Percentiles rank a stretch among this genome's conserved stretches.
These are phyloP conservation scores for Pseudoperonospora humuli DNA, from an alignment of 352 stramenopile genomes.

Conservation along the genomic window DNA sequence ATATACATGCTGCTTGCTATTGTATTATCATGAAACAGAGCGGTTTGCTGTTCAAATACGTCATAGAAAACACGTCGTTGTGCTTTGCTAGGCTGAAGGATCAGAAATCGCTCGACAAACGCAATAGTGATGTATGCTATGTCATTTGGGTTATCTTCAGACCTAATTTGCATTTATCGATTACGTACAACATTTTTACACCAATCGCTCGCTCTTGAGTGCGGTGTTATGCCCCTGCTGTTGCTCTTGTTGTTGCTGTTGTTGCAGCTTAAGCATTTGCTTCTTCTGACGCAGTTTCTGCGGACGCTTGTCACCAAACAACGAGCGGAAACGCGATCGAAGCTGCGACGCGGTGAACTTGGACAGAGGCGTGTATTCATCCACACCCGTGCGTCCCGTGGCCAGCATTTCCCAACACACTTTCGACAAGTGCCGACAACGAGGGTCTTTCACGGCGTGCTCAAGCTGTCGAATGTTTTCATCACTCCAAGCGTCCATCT, in stretches of 20 bases:
- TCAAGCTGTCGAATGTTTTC: slow-evolving; percentile 65
- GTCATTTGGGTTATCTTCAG: too few species aligned
- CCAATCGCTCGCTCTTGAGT: slow-evolving; percentile 26
- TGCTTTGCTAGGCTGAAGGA: too few species aligned
- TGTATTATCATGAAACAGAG: too few species aligned
- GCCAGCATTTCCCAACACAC: slow-evolving; percentile 76
- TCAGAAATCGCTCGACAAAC: too few species aligned
- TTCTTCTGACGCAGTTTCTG: slow-evolving; percentile 64
- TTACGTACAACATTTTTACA: slow-evolving; percentile 22
- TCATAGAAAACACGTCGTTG: too few species aligned
- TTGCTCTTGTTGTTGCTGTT: slow-evolving; percentile 28
- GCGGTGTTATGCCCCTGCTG: slow-evolving; percentile 14
- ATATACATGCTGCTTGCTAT: too few species aligned
- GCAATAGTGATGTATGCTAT: too few species aligned
- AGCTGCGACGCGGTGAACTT: slow-evolving; percentile 75
- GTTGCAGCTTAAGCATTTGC: slow-evolving; percentile 50
- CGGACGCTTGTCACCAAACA: slow-evolving; percentile 71
- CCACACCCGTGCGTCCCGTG: slow-evolving; percentile 55
- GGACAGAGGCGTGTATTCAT: slow-evolving; percentile 57
- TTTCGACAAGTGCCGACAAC: slow-evolving; percentile 64
- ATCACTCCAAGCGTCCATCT: slow-evolving; percentile 59
- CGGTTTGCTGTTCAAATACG: too few species aligned
- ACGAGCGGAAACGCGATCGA: slow-evolving; percentile 64
- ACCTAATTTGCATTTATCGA: slow-evolving; percentile 28
- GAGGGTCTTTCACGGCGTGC: slow-evolving; percentile 59